Evolutionary conservation across 2,329 filamentous ascomycete species (phyloP), one percentile per base, ranked within the genome.

Genomic region (Neofusicoccum ribis): DNA sequence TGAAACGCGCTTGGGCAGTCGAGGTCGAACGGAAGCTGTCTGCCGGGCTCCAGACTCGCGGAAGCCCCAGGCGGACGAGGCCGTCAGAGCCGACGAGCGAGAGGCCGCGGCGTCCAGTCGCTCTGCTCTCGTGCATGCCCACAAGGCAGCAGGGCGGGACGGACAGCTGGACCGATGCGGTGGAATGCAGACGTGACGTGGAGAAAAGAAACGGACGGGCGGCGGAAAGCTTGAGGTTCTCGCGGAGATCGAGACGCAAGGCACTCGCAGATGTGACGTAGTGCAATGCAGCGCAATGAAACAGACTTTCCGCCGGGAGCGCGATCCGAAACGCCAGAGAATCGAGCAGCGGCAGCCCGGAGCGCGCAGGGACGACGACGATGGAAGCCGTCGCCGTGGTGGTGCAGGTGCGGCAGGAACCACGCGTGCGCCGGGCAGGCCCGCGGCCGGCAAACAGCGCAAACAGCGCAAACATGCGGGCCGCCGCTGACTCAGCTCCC

Each of bases 391-490:
- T 39, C n/a, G 50, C 27, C 27, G 27, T 39, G 34, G 50, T 39
- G 36, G 50, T 54, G 50, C 12, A 14, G 34, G 50, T 54, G 50
- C 12, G 27, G 34, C 34, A 17, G 3, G 52, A 8, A 43, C 52
- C 31, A 58, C 54, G 20, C 8, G 11, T 39, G 11, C 37, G 43
- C 4, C 27, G n/a, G 37, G 43, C 37, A 11, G 27, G 56, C 27
- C 39, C 37, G 50, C 50, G 15, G 37, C 7, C 37, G 43, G 52
- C 52, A 58, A 58, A 58, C 52, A 58, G 37, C 37, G 52, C 52
- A 58, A 58, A 58, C 52, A 58, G 37, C 37, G 37, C 37, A 41
- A 58, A 58, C 52, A 58, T 41, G 52, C 36, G 37, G 52, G 52
- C 37, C 5, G 37, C 27, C 15, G 39, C 27, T 47, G 27, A 47